Conservation (phyloP, 1,284 basidiomycete species). For the Moesziomyces sp. region DNA sequence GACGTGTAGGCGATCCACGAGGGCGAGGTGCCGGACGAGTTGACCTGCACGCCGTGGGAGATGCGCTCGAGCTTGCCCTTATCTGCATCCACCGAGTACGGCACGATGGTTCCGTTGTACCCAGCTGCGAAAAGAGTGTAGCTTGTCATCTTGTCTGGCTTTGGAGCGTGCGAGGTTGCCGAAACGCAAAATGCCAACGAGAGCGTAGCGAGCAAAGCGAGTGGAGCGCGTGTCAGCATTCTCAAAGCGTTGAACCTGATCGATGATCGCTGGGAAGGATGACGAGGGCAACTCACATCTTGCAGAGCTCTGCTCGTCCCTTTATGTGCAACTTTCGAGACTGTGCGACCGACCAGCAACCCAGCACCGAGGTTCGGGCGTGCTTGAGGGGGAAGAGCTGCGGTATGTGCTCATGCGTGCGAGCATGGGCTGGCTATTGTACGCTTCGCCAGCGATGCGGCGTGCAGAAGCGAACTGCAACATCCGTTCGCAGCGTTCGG, state of each 20-base stretch:
- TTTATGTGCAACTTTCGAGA: no score
- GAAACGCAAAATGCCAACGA: background rate
- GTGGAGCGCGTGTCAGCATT: conserved; percentile 4
- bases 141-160: conserved; percentile 6
- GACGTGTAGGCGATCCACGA: conserved; percentile 31
- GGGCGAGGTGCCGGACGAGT: conserved; percentile 22
- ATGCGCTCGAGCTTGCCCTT: conserved; percentile 1
- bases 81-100: conserved; percentile 13
- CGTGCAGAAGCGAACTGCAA: background rate
- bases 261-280: background rate
- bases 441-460: background rate
- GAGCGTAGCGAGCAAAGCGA: background rate
- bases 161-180: background rate
- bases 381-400: no score
- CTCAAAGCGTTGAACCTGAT: background rate
- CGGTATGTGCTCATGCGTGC: no score
- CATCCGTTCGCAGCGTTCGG: background rate
- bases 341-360: no score
- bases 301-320: background rate
- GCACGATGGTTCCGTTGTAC: conserved; percentile 37
- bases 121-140: conserved; percentile 28
- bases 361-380: no score
- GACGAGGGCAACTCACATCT: background rate
- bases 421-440: no score
- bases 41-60: conserved; percentile 11